Conservation (phyloP, 192 early-diverging fungal species). For the Gigaspora rosea region DNA sequence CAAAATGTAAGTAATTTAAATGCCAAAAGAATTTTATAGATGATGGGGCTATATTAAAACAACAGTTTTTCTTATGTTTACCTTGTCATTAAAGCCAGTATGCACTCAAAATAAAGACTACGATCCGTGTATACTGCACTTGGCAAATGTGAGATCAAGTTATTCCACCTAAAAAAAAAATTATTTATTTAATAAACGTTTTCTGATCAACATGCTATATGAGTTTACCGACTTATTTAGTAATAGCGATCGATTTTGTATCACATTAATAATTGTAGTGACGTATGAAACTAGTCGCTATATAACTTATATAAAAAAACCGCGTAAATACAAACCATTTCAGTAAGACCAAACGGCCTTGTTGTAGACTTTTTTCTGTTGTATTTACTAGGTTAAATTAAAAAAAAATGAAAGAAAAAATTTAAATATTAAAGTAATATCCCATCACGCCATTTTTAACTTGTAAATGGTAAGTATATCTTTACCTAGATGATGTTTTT, state of each 20-base stretch:
- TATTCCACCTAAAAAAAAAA: conserved; percentile 30
- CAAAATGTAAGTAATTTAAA: background rate
- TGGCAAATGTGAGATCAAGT: conserved; percentile 9
- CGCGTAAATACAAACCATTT: conserved; percentile 18
- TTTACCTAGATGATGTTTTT: conserved; percentile 23
- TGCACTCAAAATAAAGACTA: conserved; percentile 28
- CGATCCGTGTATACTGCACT: conserved; percentile 27
- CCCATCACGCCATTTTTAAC: background rate
- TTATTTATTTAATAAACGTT: background rate
- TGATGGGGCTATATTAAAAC: background rate
- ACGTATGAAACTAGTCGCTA: background rate
- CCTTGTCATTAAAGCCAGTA: conserved; percentile 28
- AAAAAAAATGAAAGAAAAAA: no score
- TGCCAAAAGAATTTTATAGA: background rate
- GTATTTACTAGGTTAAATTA: background rate
- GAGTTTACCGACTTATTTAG: background rate
- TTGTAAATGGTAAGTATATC: no score
- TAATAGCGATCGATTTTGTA: background rate
- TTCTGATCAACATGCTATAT: background rate
- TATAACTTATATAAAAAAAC: background rate
- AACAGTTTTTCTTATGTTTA: background rate
- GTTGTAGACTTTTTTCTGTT: background rate
- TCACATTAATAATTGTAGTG: background rate
- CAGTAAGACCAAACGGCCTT: background rate
- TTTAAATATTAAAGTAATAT: background rate